Conservation (phyloP, 2,329 filamentous ascomycete species). For the Aspergillus eucalypticola region DNA sequence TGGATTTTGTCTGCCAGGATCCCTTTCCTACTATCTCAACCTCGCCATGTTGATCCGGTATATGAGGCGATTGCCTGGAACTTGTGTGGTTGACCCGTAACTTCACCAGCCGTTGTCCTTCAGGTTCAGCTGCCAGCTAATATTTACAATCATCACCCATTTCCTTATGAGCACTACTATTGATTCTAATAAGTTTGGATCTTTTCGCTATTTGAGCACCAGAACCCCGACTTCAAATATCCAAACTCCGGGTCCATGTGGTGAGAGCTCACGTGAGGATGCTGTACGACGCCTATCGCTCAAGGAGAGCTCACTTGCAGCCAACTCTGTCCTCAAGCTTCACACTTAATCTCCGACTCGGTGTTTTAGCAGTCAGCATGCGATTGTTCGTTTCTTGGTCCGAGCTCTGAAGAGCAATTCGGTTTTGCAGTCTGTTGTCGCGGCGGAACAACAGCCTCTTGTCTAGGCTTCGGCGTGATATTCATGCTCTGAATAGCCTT, state of each 20-base stretch:
- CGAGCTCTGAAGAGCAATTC: not conserved
- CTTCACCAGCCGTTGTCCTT: not conserved
- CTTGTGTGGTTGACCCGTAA: not conserved
- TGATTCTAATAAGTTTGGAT: not conserved
- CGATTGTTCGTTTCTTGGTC: not conserved
- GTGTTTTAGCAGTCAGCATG: not conserved
- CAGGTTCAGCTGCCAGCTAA: not conserved
- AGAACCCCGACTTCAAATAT: not conserved
- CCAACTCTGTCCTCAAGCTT: not conserved
- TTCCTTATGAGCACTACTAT: not conserved
- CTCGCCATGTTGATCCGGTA: conserved; percentile 6
- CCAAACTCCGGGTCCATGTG: not conserved
- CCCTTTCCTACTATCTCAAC: not conserved
- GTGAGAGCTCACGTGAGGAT: not conserved
- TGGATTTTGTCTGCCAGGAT: not conserved
- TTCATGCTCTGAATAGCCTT: too few relatives aligned
- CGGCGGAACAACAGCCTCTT: not conserved
- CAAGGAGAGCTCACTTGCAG: not conserved
- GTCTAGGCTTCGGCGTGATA: too few relatives aligned
- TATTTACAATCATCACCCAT: not conserved
- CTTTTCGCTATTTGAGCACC: not conserved
- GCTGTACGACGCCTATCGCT: not conserved
- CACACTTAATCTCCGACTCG: not conserved
- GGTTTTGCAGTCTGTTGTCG: not conserved
- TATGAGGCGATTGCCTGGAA: conserved; percentile 20